Conservation (phyloP, 768 basidiomycete species). For the Auriscalpium vulgare region DNA sequence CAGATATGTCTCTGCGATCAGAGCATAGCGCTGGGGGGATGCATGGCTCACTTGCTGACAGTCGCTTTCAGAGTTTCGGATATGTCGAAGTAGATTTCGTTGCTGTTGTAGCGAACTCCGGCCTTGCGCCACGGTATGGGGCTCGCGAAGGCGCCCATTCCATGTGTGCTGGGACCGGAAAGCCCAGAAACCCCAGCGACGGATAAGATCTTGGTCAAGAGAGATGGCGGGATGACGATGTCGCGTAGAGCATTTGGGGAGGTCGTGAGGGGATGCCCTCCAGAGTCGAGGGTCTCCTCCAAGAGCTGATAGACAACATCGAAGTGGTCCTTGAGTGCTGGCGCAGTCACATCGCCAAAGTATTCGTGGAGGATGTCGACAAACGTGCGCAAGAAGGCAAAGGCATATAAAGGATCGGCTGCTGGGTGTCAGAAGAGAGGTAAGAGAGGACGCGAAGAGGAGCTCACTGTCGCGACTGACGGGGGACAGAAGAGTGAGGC, state of each 20-base stretch:
- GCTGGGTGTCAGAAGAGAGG: background rate
- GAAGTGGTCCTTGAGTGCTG: slow-evolving; percentile 82
- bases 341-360: slow-evolving; percentile 75
- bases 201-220: slow-evolving; percentile 46
- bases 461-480: slow-evolving; percentile 80
- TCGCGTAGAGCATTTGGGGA: slow-evolving; percentile 88
- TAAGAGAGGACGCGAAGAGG: background rate
- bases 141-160: slow-evolving; percentile 59
- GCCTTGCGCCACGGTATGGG: slow-evolving; percentile 92
- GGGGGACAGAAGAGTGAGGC: slow-evolving; percentile 71
- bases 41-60: slow-evolving; percentile 58
- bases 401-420: slow-evolving; percentile 89
- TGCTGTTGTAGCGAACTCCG: slow-evolving; percentile 73
- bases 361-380: slow-evolving; percentile 80
- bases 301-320: slow-evolving; percentile 95
- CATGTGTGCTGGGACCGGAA: slow-evolving; percentile 23
- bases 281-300: slow-evolving; percentile 92
- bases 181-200: slow-evolving; percentile 45
- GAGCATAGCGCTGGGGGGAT: background rate
- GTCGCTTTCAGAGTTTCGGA: slow-evolving; percentile 74
- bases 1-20: background rate
- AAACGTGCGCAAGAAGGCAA: slow-evolving; percentile 83
- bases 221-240: slow-evolving; percentile 86
- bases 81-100: slow-evolving; percentile 92
- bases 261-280: slow-evolving; percentile 88